Evolutionary conservation across 257 asterid genomes (phyloP).

Genomic region (Solanum chilense): DNA sequence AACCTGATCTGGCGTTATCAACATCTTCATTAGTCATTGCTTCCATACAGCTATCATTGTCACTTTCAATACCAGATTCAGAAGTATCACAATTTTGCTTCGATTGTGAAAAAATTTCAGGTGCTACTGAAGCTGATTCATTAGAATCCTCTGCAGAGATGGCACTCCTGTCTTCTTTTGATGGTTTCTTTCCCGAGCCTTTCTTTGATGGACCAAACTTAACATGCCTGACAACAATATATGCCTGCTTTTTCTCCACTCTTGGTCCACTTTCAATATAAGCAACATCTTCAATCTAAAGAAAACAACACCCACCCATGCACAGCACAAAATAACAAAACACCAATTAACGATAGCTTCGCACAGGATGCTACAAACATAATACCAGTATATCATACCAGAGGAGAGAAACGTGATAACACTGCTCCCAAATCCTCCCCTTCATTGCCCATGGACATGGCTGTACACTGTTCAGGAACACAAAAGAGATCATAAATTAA

Average conservation of each 20-base stretch:
- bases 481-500: constrained; percentile 3
- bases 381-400: constrained; percentile 35
- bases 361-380: neutral
- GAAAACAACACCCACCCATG: neutral
- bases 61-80: constrained; percentile 3
- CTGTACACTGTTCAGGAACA: constrained; percentile 43
- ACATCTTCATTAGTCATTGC: constrained; percentile 16
- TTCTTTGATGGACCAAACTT: constrained; percentile 61
- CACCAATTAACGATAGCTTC: neutral
- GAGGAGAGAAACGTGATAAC: constrained; percentile 50
- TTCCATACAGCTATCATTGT: constrained; percentile 5
- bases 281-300: constrained; percentile 62
- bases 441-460: constrained; percentile 21
- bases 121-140: neutral
- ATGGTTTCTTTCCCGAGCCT: constrained; percentile 44
- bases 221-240: constrained; percentile 51
- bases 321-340: neutral
- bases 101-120: neutral
- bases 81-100: neutral
- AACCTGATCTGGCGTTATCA: constrained; percentile 11
- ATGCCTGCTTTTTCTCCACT: constrained; percentile 59
- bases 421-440: constrained; percentile 29
- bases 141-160: neutral
- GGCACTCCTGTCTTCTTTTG: constrained; percentile 3
- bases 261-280: constrained; percentile 41